These are phyloP conservation scores for Jackrogersella minutella DNA, from an alignment of 495 filamentous ascomycete genomes.

Conservation along the genomic window DNA sequence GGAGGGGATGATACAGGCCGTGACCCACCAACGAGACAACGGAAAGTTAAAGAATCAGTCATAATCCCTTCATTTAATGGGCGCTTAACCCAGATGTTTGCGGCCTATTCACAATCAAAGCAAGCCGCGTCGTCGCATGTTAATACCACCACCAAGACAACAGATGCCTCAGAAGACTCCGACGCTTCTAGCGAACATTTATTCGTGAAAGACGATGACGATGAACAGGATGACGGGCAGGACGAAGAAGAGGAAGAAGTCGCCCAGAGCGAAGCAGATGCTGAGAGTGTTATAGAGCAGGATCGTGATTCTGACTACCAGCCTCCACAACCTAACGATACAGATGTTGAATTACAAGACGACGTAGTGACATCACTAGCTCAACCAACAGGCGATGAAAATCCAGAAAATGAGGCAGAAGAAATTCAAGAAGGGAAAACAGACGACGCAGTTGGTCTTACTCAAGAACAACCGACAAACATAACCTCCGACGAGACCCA, in stretches of 20 bases:
- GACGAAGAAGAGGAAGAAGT: conserved; percentile 38
- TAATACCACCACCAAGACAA: conserved; percentile 21
- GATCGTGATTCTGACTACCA: background rate
- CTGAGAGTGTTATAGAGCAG: conserved; percentile 1
- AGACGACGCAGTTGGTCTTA: background rate
- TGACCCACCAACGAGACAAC: conserved; percentile 25
- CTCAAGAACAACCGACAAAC: conserved; percentile 11
- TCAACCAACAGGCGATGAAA: conserved; percentile 9
- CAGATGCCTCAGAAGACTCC: conserved; percentile 39
- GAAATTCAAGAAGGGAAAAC: conserved; percentile 41
- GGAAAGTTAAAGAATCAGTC: conserved; percentile 23
- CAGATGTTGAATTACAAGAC: conserved; percentile 2
- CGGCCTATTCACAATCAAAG: conserved; percentile 67
- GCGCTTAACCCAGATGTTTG: conserved; percentile 72
- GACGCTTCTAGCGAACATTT: conserved; percentile 45
- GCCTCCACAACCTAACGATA: background rate
- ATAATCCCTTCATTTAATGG: conserved; percentile 67
- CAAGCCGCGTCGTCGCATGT: conserved; percentile 38
- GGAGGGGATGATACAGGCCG: conserved; percentile 14
- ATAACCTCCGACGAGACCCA: conserved; percentile 44
- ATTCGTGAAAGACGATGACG: conserved; percentile 48
- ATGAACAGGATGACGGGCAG: conserved; percentile 31
- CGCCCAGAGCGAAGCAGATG: conserved; percentile 9
- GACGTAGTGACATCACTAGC: conserved; percentile 35
- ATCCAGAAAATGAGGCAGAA: conserved; percentile 53